Percentiles rank a stretch among this genome's conserved stretches.
These are phyloP conservation scores for Pseudogymnoascus sp. DNA, from an alignment of 2,329 filamentous ascomycete species.

Conservation along the genomic window DNA sequence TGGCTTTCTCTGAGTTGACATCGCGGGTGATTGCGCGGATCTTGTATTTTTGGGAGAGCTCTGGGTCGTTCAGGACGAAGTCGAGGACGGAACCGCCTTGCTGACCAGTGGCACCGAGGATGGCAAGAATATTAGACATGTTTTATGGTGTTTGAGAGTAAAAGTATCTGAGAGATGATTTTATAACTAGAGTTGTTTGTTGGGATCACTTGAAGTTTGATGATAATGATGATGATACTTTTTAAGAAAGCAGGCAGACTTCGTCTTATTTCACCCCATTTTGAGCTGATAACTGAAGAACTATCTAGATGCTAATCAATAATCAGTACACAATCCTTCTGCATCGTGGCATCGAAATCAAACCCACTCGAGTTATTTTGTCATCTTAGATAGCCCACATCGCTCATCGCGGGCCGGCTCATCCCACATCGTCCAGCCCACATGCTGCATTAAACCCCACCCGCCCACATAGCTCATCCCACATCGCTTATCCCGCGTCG, in stretches of 20 bases:
- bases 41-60: slow-evolving; percentile 39
- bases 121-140: slow-evolving; percentile 16
- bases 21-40: slow-evolving; percentile 47
- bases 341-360: neutral
- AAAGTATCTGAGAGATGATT: neutral
- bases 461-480: neutral
- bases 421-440: neutral
- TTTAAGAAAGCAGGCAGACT: neutral
- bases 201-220: neutral
- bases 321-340: neutral
- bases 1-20: slow-evolving; percentile 30
- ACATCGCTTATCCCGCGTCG: neutral
- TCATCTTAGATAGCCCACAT: neutral
- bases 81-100: slow-evolving; percentile 44
- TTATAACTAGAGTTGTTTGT: neutral
- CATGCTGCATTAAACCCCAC: neutral
- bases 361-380: neutral
- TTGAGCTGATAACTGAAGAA: neutral
- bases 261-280: neutral
- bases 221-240: neutral
- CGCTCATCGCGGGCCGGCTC: neutral
- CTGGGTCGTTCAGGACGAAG: slow-evolving; percentile 37
- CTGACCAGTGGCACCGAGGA: slow-evolving; percentile 47
- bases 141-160: neutral
- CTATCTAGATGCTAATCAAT: neutral